Conservation (phyloP, 257 asterid species). For the Anisodus tanguticus region DNA sequence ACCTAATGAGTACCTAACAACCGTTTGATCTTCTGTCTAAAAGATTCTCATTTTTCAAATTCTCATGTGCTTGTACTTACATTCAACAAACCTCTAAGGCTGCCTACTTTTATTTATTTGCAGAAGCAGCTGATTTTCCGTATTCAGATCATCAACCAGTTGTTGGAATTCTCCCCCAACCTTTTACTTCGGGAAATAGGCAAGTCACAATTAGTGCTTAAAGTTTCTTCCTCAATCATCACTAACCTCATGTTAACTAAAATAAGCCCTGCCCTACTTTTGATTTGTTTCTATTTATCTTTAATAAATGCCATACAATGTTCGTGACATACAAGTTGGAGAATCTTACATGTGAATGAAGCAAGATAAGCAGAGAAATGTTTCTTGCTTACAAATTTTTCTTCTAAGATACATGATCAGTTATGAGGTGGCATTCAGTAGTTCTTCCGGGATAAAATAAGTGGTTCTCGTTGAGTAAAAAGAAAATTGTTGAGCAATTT, state of each 20-base stretch:
- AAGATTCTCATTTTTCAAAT: slow-evolving; percentile 9
- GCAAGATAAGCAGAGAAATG: neutral
- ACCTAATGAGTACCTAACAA: slow-evolving; percentile 7
- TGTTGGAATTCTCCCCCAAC: slow-evolving; percentile 89
- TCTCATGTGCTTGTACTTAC: neutral
- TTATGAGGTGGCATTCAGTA: slow-evolving; percentile 10
- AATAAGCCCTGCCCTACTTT: neutral
- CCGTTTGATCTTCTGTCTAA: neutral
- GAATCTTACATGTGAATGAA: slow-evolving; percentile 25
- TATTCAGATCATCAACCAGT: slow-evolving; percentile 59
- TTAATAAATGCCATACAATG: neutral
- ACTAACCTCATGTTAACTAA: slow-evolving; percentile 5
- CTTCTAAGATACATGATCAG: neutral
- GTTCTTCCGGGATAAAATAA: slow-evolving; percentile 15
- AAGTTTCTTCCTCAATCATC: slow-evolving; percentile 26
- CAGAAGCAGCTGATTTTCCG: slow-evolving; percentile 68
- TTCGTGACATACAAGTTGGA: slow-evolving; percentile 5
- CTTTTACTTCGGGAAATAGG: slow-evolving; percentile 85
- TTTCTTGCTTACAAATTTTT: slow-evolving; percentile 18
- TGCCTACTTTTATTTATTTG: slow-evolving; percentile 29
- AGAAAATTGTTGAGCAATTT: slow-evolving; percentile 1
- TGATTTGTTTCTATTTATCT: neutral
- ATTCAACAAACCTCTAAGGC: slow-evolving; percentile 24
- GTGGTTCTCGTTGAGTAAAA: slow-evolving; percentile 17
- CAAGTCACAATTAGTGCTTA: slow-evolving; percentile 49